A percentile compares a stretch with the other conserved stretches of the same genome.
Conservation (phyloP, 768 basidiomycete genomes). For the Lyophyllum atratum region DNA sequence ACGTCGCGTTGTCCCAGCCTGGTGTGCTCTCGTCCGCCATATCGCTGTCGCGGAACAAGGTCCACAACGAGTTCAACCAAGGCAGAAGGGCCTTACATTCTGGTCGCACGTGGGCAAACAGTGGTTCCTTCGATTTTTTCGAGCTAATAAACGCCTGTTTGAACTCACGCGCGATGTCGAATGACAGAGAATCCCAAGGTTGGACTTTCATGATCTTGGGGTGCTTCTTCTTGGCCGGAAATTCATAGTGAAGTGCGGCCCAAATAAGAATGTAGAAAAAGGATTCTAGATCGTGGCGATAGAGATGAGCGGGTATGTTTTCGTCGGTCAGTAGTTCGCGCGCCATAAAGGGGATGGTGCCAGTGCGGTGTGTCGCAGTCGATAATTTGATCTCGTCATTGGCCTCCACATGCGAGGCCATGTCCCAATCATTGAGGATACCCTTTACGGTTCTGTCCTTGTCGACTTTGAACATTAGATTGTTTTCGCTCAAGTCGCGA, state of each 20-base stretch:
- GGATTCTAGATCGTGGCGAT: conserved; percentile 29
- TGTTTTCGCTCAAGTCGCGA: conserved; percentile 31
- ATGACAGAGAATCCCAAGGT: not conserved
- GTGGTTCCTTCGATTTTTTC: not conserved
- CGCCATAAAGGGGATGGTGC: conserved; percentile 31
- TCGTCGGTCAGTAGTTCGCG: conserved; percentile 19
- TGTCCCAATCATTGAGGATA: conserved; percentile 30
- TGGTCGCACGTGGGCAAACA: not conserved
- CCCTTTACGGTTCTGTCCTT: conserved; percentile 13
- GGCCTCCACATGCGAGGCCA: conserved; percentile 13
- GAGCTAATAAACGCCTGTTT: not conserved
- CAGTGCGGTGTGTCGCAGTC: conserved; percentile 17
- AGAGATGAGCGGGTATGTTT: conserved; percentile 18
- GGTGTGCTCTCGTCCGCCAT: not conserved
- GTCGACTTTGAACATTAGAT: conserved; percentile 26
- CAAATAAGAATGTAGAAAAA: conserved; percentile 27
- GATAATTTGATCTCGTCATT: not conserved
- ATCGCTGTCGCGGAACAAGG: not conserved
- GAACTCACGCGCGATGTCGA: not conserved
- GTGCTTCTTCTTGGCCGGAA: conserved; percentile 10
- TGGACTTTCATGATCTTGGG: not conserved
- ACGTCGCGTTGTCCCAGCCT: not conserved
- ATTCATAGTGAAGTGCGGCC: conserved; percentile 21
- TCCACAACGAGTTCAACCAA: not conserved
- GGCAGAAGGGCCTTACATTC: not conserved